Base-by-base conservation (phyloP, 2,329 filamentous ascomycete species). In the Cercospora brassicicola region DNA sequence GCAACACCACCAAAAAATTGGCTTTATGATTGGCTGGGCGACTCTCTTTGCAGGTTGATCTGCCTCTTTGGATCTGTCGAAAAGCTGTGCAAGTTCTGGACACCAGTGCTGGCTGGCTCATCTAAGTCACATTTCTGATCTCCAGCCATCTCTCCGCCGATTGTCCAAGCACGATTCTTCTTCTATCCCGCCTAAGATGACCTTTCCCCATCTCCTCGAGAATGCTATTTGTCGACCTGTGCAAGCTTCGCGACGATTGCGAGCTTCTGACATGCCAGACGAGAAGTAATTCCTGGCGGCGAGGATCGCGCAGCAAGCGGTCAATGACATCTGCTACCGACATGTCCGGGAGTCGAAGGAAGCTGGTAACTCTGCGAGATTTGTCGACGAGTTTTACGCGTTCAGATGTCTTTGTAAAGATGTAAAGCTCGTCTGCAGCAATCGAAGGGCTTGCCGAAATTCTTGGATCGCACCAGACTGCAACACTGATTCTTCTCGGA, bases 241-340 rank as follows among this genome's bases (percentile, higher is more conserved):
- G 18, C 48, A 64, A 39, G 5, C 20, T 18, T n/a, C 26, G 60
- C 8, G 42, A 30, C 10, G 15, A 2, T 30, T 23, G 30, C 4
- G 20, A 8, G 9, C 15, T 51, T 5, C 31, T 13, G 30, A 30
- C 33, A 9, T 45, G 7, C 48, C 62, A 64, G 30, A 20, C 18
- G 15, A 64, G 15, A 15, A 20, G 53, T 5, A 64, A 33, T 7
- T 64, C 48, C 36, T 57, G 36, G 2, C 31, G 28, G 6, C 33
- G n/a, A 42, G 26, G 31, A 20, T 31, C 51, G 31, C 8, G 20
- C 1, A 57, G 8, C 2, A 64, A 31, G 10, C 62, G 62, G 0
- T 20, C 62, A 23, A 59, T 33, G 11, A 64, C 11, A 15, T 64
- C 62, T 4, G 51, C 28, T 1, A 64, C 53, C 30, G 62, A 59